These are phyloP conservation scores for Gonapodya prolifera DNA, from an alignment of 192 early-diverging fungal genomes.

Conservation along the genomic window DNA sequence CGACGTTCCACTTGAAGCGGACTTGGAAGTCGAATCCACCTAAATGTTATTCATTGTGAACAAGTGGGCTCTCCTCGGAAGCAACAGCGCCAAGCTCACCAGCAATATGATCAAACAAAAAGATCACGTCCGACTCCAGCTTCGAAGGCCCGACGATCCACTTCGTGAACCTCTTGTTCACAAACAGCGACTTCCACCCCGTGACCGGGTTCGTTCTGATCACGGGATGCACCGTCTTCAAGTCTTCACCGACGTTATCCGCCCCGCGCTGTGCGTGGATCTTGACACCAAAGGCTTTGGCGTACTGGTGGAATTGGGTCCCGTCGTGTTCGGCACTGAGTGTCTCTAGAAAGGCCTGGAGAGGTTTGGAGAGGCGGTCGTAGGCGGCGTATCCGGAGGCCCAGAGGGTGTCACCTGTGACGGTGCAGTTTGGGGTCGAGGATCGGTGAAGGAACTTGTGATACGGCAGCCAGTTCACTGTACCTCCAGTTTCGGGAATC, in stretches of 20 bases:
- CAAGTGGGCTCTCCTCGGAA: no score
- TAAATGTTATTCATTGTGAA: no score
- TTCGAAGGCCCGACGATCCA: slow-evolving; percentile 22
- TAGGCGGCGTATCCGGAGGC: slow-evolving; percentile 22
- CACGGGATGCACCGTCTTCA: slow-evolving; percentile 28
- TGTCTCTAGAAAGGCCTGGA: slow-evolving; percentile 14
- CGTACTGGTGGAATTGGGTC: no score
- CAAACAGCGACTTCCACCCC: slow-evolving; percentile 28
- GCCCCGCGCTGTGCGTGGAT: slow-evolving; percentile 5
- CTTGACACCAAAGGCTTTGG: no score
- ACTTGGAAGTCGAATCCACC: slow-evolving; percentile 1
- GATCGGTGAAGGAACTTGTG: no score
- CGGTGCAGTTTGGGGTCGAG: no score
- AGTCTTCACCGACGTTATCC: slow-evolving; percentile 17
- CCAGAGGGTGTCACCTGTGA: slow-evolving; percentile 27
- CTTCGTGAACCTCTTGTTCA: slow-evolving; percentile 14
- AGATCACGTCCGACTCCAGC: slow-evolving; percentile 20
- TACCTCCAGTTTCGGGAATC: slow-evolving; percentile 27
- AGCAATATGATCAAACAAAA: slow-evolving; percentile 16
- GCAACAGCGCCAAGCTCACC: slow-evolving; percentile 26
- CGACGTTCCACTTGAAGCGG: slow-evolving; percentile 24
- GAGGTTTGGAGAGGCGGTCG: slow-evolving; percentile 17
- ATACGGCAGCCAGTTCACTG: no score
- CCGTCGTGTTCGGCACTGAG: slow-evolving; percentile 15
- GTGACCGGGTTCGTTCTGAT: slow-evolving; percentile 37